Conservation (phyloP, 495 filamentous ascomycete species). For the Penicillium daleae region DNA sequence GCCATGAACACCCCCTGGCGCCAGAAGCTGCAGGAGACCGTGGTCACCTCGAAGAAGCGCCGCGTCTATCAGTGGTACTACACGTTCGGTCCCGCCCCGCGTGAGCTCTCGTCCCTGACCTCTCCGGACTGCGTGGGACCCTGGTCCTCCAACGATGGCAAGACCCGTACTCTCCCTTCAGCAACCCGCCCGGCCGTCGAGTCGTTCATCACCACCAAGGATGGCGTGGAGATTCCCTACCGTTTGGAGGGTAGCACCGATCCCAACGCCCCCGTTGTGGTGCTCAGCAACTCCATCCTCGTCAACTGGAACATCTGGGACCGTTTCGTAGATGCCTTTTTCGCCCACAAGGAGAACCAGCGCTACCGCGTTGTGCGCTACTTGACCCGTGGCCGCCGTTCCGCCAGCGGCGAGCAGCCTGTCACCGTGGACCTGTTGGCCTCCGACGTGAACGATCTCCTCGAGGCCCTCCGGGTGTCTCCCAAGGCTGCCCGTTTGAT, state of each 20-base stretch:
- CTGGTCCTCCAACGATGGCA: conserved; percentile 57
- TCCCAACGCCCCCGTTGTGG: conserved; percentile 66
- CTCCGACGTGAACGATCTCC: conserved; percentile 62
- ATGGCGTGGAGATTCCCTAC: conserved; percentile 70
- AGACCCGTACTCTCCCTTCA: conserved; percentile 55
- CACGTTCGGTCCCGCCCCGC: conserved; percentile 72
- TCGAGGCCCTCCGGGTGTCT: conserved; percentile 61
- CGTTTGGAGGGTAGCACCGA: conserved; percentile 72
- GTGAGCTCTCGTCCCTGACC: conserved; percentile 60
- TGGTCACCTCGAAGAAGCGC: conserved; percentile 57
- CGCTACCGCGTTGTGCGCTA: conserved; percentile 74
- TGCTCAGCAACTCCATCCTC: conserved; percentile 76
- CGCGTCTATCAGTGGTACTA: conserved; percentile 73
- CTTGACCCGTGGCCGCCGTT: conserved; percentile 64
- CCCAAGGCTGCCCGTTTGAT: conserved; percentile 62
- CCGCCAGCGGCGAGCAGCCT: conserved; percentile 45
- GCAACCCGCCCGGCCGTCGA: conserved; percentile 58
- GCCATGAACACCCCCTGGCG: conserved; percentile 61
- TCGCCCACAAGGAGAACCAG: conserved; percentile 58
- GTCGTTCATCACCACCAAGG: conserved; percentile 66
- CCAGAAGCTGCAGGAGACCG: conserved; percentile 56
- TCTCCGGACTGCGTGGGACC: conserved; percentile 39
- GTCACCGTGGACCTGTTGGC: conserved; percentile 67
- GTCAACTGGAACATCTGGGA: conserved; percentile 79
- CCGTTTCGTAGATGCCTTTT: conserved; percentile 61